Conservation (phyloP, 1,139 yeast species). For the Pichia sp. region DNA sequence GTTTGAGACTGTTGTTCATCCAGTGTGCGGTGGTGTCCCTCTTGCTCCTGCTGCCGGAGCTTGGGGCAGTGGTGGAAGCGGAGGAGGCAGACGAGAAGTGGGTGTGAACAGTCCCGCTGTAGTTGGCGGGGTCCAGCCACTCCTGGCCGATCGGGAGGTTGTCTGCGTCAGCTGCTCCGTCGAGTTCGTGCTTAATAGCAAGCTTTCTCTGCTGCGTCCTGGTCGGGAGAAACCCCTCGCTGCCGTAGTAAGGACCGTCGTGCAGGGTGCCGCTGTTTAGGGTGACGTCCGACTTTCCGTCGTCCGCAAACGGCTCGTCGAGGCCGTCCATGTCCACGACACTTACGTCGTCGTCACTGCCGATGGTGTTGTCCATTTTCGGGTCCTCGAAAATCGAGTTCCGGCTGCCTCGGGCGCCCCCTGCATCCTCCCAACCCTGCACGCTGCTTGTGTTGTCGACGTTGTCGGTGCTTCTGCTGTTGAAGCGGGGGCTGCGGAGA, state of each 20-base stretch:
- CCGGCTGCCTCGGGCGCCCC: not conserved
- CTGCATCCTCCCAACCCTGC: not conserved
- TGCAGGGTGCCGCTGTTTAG: not conserved
- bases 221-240: slow-evolving; percentile 10
- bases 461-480: not conserved
- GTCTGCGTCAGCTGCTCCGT: not conserved
- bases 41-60: not conserved
- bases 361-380: not conserved
- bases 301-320: not conserved
- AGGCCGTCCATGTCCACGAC: not conserved
- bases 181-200: not conserved
- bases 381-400: not conserved
- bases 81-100: not conserved
- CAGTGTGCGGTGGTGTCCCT: slow-evolving; percentile 14
- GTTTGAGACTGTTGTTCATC: slow-evolving; percentile 25
- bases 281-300: not conserved
- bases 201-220: slow-evolving; percentile 25
- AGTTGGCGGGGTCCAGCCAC: not conserved
- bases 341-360: not conserved
- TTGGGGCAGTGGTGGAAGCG: not conserved
- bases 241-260: not conserved
- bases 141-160: not conserved
- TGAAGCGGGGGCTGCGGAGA: not conserved
- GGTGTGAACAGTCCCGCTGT: not conserved
- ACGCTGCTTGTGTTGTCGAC: not conserved